phyloP scores from a whole-genome alignment of 169 alveolate genomes.

The Perkinsus marinus region DNA sequence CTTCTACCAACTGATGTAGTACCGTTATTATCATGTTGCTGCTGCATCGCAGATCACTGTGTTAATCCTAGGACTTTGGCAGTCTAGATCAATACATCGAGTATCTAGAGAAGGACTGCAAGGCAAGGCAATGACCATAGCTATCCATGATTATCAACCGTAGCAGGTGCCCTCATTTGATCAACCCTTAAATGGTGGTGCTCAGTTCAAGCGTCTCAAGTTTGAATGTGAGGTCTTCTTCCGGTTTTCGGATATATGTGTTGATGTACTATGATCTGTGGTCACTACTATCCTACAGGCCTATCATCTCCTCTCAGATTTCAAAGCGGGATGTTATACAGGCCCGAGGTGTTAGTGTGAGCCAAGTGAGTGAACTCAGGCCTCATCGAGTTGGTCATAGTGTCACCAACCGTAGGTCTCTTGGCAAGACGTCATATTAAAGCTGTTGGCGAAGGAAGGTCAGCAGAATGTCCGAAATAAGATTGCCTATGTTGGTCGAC shows the following conservation, averaged over 20 bases:
- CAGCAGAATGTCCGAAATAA: not conserved
- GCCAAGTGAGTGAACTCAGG: not conserved
- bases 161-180: not conserved
- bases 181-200: not conserved
- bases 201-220: not conserved
- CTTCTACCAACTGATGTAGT: not conserved
- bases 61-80: not conserved
- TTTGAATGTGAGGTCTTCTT: not conserved
- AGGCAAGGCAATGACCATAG: not conserved
- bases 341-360: not conserved
- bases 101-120: not conserved
- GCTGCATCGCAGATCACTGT: too few relatives aligned
- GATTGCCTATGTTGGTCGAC: not conserved
- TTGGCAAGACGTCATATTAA: not conserved
- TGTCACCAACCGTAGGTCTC: not conserved
- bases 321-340: constrained; percentile 2
- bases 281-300: not conserved
- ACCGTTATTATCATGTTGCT: not conserved
- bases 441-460: not conserved
- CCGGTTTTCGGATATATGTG: not conserved
- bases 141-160: not conserved
- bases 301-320: not conserved
- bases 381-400: too few relatives aligned
- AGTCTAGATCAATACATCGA: not conserved
- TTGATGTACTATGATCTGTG: not conserved